phyloP scores from a whole-genome alignment of 2,329 filamentous ascomycete genomes.

The Zasmidium citrigriseum region DNA sequence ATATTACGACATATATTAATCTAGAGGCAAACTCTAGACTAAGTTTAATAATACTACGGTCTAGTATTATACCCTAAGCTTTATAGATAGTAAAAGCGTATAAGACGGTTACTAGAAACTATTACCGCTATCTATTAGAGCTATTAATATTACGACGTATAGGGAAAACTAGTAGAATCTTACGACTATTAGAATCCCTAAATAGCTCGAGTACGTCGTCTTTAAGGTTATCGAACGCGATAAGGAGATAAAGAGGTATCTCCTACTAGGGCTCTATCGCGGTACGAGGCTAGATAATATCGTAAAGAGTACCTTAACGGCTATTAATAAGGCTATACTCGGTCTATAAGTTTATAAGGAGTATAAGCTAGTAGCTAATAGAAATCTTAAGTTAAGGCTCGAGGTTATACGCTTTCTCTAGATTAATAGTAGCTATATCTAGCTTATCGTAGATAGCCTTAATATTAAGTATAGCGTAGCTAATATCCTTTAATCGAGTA shows the following conservation, averaged over 20 bases:
- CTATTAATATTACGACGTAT: background rate
- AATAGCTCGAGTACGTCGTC: background rate
- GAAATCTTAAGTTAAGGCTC: background rate
- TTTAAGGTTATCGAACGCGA: background rate
- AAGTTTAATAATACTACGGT: background rate
- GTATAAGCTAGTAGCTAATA: conserved; percentile 2
- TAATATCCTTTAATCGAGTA: background rate
- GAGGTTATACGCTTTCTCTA: background rate
- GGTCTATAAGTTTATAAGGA: background rate
- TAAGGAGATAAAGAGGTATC: background rate
- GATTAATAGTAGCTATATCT: background rate
- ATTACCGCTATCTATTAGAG: no score
- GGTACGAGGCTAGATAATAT: background rate
- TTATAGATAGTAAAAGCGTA: background rate
- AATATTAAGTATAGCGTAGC: background rate
- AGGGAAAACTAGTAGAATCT: background rate
- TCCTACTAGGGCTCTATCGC: background rate
- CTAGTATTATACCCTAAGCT: background rate
- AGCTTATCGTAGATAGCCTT: background rate
- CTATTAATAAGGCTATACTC: background rate
- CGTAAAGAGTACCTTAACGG: background rate
- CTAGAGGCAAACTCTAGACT: no score
- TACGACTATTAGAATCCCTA: background rate
- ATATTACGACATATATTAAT: no score
- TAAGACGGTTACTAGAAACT: background rate